These are phyloP conservation scores for Margaritispora aquatica DNA, from an alignment of 495 filamentous ascomycete genomes.

Conservation along the genomic window DNA sequence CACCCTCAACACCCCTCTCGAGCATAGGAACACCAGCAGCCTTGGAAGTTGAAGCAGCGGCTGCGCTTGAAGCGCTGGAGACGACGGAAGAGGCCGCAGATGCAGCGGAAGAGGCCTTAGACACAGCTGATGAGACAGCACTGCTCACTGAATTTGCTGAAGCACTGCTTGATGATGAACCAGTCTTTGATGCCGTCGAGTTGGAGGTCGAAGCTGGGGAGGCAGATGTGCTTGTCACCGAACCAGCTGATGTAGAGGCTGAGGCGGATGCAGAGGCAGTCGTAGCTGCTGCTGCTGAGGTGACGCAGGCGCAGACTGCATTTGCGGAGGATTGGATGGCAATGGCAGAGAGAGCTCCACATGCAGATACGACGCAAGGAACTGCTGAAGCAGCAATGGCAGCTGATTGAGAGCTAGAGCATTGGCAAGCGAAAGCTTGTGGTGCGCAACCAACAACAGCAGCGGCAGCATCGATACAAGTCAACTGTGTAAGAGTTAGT, in stretches of 20 bases:
- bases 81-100: no score
- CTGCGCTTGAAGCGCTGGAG: background rate
- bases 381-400: background rate
- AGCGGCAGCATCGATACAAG: constrained; percentile 7
- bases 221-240: constrained; percentile 8
- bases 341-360: background rate
- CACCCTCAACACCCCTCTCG: background rate
- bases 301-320: constrained; percentile 7
- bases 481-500: background rate
- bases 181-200: constrained; percentile 1
- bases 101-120: no score
- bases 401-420: constrained; percentile 1
- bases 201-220: background rate
- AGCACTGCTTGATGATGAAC: background rate
- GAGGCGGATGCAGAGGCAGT: background rate
- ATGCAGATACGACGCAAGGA: constrained; percentile 1
- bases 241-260: constrained; percentile 19
- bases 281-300: background rate
- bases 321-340: background rate
- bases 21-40: background rate
- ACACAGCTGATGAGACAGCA: constrained; percentile 5
- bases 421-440: constrained; percentile 11
- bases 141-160: background rate
- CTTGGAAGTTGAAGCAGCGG: background rate
- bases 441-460: background rate